phyloP scores from a whole-genome alignment of 2,329 filamentous ascomycete genomes.

The Ploettnerulaceae sp. region DNA sequence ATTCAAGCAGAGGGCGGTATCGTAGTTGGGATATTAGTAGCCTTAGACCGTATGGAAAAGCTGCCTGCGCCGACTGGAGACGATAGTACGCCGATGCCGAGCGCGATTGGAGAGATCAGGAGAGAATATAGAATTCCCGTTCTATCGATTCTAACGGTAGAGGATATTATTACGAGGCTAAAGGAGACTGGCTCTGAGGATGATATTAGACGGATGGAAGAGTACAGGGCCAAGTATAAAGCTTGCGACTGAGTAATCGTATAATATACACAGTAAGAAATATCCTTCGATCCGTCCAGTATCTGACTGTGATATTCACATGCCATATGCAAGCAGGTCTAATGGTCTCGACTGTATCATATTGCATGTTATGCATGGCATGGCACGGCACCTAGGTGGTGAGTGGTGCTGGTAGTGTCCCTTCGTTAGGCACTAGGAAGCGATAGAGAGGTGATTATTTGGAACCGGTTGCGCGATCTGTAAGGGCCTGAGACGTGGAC shows the following conservation, averaged over 20 bases:
- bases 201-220: constrained; percentile 63
- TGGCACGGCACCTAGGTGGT: too few species aligned
- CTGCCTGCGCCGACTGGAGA: constrained; percentile 54
- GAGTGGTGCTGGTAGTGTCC: too few species aligned
- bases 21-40: constrained; percentile 82
- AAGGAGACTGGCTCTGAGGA: constrained; percentile 56
- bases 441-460: too few species aligned
- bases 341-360: too few species aligned
- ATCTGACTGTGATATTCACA: too few species aligned
- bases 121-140: constrained; percentile 82
- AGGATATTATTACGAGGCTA: constrained; percentile 73
- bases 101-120: constrained; percentile 80
- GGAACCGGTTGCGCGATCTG: too few species aligned
- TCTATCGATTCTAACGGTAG: constrained; percentile 74
- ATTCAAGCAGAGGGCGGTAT: constrained; percentile 80
- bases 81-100: constrained; percentile 58
- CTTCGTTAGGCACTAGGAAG: too few species aligned
- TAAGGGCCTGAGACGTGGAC: too few species aligned
- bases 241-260: background rate
- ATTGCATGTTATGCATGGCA: too few species aligned
- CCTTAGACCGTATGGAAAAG: constrained; percentile 83
- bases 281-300: too few species aligned
- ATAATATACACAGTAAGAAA: too few species aligned
- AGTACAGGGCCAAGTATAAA: constrained; percentile 44
- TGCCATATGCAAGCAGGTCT: too few species aligned